Evolutionary conservation across 2,329 filamentous ascomycete species (phyloP), one percentile per base, ranked within the genome.

Genomic region (Beauveria medogensis): DNA sequence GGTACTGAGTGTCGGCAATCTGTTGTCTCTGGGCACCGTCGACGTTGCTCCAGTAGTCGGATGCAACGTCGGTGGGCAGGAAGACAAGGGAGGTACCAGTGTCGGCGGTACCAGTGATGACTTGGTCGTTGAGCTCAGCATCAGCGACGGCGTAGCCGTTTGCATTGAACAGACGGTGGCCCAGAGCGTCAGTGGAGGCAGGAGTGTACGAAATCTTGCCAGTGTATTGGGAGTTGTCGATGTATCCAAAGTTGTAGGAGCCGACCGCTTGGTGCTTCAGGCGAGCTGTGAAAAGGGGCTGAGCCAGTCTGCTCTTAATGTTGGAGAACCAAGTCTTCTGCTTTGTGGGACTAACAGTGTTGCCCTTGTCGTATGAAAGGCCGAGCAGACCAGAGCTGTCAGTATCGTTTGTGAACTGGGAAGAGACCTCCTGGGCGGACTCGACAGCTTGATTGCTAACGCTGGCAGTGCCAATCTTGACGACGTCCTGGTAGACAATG

Each of bases 241-340:
- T 85, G 66, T 73, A 80, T 63, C 90, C 90, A 67, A 92, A 92
- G 69, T 91, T 86, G 74, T 91, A 92, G 34, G 82, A 80, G 51
- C 89, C 89, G 2, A 78, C 77, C 80, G 24, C 34, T 16, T 44
- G 55, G 65, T 82, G 79, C 68, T 83, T 82, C 50, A 93, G 78
- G 63, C 88, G 81, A 26, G 86, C 88, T 0, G 88, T 90, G 74
- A 92, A 89, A 46, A 92, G 74, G 1, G 63, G 59, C 1, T 57
- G 30, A 9, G 63, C 56, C 3, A 72, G 64, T n/a, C 55, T 61
- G 0, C 61, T 40, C 20, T 60, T 55, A 30, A 69, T 68, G 30
- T 71, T 76, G 56, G 72, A 71, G 61, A 76, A 76, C 57, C 78
- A 80, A 0, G 77, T 80, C 62, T 74, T 74, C 64, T 80, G 77